These are phyloP conservation scores for Gnaphalium uliginosum DNA, from an alignment of 129 eudicot species.

Conservation along the genomic window DNA sequence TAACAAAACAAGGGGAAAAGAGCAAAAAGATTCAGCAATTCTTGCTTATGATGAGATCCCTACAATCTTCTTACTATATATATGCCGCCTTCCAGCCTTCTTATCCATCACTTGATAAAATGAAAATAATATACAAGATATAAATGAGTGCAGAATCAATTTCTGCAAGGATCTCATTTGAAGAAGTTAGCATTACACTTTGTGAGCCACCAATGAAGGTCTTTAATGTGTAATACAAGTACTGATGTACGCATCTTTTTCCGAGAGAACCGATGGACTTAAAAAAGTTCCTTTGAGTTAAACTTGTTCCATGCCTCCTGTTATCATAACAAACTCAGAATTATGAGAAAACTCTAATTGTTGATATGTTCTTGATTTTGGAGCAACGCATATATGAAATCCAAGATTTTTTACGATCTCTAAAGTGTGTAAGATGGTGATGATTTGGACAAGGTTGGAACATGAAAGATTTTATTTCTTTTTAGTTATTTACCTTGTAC, in stretches of 20 bases:
- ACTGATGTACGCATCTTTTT: background rate
- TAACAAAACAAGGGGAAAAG: background rate
- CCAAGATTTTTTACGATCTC: too few species aligned
- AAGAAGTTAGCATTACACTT: conserved; percentile 3
- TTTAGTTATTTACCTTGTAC: too few species aligned
- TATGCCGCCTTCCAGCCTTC: too few species aligned
- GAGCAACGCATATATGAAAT: too few species aligned
- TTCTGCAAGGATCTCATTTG: background rate
- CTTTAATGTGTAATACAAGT: conserved; percentile 8
- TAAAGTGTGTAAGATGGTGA: too few species aligned
- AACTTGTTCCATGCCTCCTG: conserved; percentile 98
- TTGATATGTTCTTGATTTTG: too few species aligned
- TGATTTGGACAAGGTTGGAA: too few species aligned
- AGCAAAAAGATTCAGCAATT: conserved; percentile 22
- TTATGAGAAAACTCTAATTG: background rate
- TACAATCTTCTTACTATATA: conserved; percentile 30
- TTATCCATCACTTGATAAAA: background rate
- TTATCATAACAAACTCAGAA: conserved; percentile 30
- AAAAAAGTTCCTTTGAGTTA: conserved; percentile 89
- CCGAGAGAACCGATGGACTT: background rate
- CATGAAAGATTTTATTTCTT: too few species aligned
- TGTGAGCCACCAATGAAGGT: conserved; percentile 15
- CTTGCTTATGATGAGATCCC: conserved; percentile 16
- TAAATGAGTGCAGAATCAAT: background rate
- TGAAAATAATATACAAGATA: conserved; percentile 45